phyloP scores from a whole-genome alignment of 306 rosid genomes.

The Quercus parvula region DNA sequence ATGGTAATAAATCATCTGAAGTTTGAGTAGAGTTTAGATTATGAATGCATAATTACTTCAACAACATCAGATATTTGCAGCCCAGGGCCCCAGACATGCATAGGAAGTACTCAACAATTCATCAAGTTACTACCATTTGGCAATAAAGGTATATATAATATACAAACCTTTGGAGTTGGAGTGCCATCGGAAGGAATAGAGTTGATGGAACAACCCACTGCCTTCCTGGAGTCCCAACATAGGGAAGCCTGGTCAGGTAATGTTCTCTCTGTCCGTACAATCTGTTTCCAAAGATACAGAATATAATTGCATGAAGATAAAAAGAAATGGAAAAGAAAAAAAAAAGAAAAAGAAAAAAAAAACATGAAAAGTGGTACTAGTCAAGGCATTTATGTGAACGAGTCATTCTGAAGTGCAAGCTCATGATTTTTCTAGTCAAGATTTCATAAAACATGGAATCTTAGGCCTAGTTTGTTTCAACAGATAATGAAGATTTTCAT shows the following conservation, averaged over 20 bases:
- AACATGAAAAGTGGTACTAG: neutral
- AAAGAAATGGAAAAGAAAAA: neutral
- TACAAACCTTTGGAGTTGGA: slow-evolving; percentile 21
- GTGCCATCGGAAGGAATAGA: slow-evolving; percentile 15
- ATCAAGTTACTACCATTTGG: neutral
- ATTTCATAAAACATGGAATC: neutral
- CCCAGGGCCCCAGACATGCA: neutral
- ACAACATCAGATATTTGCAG: neutral
- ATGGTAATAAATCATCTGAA: neutral
- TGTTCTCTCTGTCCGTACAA: slow-evolving; percentile 1
- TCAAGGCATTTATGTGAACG: neutral
- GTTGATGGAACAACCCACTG: slow-evolving; percentile 1
- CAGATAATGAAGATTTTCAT: neutral
- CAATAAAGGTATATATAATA: neutral
- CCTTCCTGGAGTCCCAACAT: slow-evolving; percentile 11
- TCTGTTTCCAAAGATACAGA: neutral
- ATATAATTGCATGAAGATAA: neutral
- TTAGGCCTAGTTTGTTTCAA: neutral
- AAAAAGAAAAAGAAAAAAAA: neutral
- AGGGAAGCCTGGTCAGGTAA: slow-evolving; percentile 15
- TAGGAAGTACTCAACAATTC: neutral
- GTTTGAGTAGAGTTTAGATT: neutral
- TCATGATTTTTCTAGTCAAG: neutral
- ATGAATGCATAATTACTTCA: neutral
- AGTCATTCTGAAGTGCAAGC: neutral